Evolutionary conservation across 768 basidiomycete genomes (phyloP).

Genomic region (Glaciozyma martinii): DNA sequence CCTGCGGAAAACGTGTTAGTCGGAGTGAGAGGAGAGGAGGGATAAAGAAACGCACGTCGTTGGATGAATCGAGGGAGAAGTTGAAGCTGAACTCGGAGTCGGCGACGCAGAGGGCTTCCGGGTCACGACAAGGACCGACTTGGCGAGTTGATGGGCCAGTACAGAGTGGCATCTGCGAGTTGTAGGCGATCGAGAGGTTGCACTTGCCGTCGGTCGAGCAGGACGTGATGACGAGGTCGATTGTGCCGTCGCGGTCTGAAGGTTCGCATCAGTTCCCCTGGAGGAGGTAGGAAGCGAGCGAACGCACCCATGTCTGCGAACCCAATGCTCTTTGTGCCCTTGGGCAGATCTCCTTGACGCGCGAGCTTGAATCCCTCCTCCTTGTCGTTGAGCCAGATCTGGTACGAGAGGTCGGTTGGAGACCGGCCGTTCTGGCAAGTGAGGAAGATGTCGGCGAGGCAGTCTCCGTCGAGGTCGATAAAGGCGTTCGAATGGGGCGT

Average conservation of each 20-base stretch:
- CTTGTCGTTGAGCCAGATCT: constrained; percentile 89
- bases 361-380: constrained; percentile 61
- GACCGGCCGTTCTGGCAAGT: constrained; percentile 55
- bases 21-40: not conserved
- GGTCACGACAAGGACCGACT: constrained; percentile 62
- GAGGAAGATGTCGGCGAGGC: constrained; percentile 85
- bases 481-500: constrained; percentile 92
- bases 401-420: constrained; percentile 55
- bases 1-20: constrained; percentile 41
- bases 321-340: constrained; percentile 61
- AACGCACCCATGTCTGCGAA: constrained; percentile 81
- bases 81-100: constrained; percentile 76
- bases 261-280: not conserved
- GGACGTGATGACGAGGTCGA: constrained; percentile 85
- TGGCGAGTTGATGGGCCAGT: constrained; percentile 42
- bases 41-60: constrained; percentile 44
- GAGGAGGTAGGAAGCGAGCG: not conserved
- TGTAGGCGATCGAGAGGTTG: constrained; percentile 82
- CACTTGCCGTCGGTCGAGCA: constrained; percentile 68
- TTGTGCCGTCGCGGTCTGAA: constrained; percentile 82
- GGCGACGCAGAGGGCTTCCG: constrained; percentile 67
- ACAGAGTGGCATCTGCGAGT: constrained; percentile 79
- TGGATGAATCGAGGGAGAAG: constrained; percentile 46
- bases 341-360: constrained; percentile 59
- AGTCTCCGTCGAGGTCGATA: constrained; percentile 90